These are phyloP conservation scores for Teunomyces lycoperdinae DNA, from an alignment of 805 yeast species.

Conservation along the genomic window DNA sequence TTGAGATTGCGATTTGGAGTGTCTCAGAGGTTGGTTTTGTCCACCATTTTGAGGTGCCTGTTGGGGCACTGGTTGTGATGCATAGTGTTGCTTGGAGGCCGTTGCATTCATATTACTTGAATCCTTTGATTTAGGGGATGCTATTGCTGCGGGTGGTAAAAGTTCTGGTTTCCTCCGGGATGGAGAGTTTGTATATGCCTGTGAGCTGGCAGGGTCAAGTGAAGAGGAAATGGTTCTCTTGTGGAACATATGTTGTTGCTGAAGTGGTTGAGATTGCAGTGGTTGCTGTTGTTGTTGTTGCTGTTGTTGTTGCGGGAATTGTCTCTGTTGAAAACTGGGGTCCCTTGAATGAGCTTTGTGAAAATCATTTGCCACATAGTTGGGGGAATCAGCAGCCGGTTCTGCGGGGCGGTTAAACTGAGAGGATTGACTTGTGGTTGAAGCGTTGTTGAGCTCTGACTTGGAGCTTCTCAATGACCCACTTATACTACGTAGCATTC, in stretches of 20 bases:
- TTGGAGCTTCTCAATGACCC: constrained; percentile 27
- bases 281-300: not conserved
- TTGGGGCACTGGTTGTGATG: not conserved
- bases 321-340: constrained; percentile 9
- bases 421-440: constrained; percentile 9
- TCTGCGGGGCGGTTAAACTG: not conserved
- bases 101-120: not conserved
- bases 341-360: constrained; percentile 14
- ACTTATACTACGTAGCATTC: constrained; percentile 62
- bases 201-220: constrained; percentile 3
- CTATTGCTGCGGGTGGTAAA: constrained; percentile 31
- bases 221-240: constrained; percentile 5
- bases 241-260: constrained; percentile 3
- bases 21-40: not conserved
- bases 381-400: constrained; percentile 11
- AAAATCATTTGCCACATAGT: constrained; percentile 8
- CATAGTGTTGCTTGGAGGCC: not conserved
- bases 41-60: not conserved
- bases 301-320: constrained; percentile 7
- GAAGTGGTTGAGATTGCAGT: not conserved
- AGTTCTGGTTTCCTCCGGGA: constrained; percentile 17
- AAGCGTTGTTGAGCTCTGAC: constrained; percentile 5
- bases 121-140: constrained; percentile 10
- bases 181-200: constrained; percentile 3
- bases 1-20: constrained; percentile 2